phyloP scores from a whole-genome alignment of 2,329 filamentous ascomycete genomes.

The Exophiala phaeomuriformis region DNA sequence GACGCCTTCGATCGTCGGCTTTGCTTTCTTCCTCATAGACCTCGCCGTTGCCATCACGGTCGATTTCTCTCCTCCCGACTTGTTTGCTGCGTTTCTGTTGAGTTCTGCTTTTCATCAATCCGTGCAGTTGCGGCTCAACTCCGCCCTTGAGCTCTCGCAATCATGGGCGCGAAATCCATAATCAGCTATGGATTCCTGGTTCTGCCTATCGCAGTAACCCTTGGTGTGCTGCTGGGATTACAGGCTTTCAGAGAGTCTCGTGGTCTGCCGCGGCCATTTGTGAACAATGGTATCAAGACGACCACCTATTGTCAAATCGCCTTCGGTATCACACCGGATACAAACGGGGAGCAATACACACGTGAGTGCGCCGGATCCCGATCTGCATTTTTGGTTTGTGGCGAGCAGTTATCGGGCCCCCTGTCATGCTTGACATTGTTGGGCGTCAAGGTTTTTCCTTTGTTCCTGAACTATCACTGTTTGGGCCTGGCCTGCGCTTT shows the following conservation, averaged over 20 bases:
- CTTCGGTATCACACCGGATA: constrained; percentile 41
- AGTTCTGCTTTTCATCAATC: background rate
- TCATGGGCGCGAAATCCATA: constrained; percentile 37
- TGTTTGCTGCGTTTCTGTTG: background rate
- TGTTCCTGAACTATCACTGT: constrained; percentile 10
- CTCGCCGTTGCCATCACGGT: background rate
- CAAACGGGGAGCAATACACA: constrained; percentile 42
- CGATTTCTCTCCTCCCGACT: background rate
- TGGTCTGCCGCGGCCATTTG: constrained; percentile 43
- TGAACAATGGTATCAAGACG: constrained; percentile 34
- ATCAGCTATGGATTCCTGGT: constrained; percentile 47
- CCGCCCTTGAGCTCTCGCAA: background rate
- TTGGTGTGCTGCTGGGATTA: constrained; percentile 46
- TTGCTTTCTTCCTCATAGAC: background rate
- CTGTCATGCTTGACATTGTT: constrained; percentile 7
- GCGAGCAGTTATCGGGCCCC: constrained; percentile 6
- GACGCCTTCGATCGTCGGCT: background rate
- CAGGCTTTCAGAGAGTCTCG: constrained; percentile 40
- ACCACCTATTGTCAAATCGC: constrained; percentile 39
- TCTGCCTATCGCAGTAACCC: constrained; percentile 45
- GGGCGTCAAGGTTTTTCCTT: constrained; percentile 1
- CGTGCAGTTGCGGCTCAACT: background rate
- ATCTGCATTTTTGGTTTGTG: background rate
- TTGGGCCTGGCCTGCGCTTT: background rate
- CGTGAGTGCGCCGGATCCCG: constrained; percentile 34